Base-by-base conservation (phyloP, 2,329 filamentous ascomycete species). In the Colletotrichum filicis region DNA sequence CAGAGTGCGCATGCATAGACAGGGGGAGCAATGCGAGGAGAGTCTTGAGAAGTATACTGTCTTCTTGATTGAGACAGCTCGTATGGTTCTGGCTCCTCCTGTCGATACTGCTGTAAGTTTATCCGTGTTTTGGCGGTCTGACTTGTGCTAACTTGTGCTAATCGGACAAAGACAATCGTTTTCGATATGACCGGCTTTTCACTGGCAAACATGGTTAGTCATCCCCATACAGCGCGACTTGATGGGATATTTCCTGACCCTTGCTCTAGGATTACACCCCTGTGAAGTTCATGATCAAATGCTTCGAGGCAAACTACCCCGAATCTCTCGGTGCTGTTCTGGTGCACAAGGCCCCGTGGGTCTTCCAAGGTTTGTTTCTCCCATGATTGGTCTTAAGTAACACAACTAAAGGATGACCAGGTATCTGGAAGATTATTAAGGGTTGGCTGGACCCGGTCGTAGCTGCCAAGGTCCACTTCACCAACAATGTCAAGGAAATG, bases 251-350 rank as follows among this genome's bases (percentile, higher is more conserved):
- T 75, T 66, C 46, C 78, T 79, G 46, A 81, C 71, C 42, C 26
- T 57, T 5, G 16, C 11, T 14, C 14, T 69, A 93, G 91, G 97
- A 99, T 82, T 98, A 98, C 82, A 91, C 94, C 0, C 96, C 97
- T 1, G 94, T 99, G 70, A 99, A 98, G 80, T 99, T 98, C 85
- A 98, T 99, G 93, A 98, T 99, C 83, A 97, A 98, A 83, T 98
- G 95, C 82, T 99, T 99, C 80, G 97, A 99, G 85, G 97, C 97
- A 73, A 98, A 99, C 82, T 99, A 98, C 78, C 97, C 97, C 0
- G 97, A 99, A 82, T 96, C 92, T 60, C 88, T 99, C 1, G 97
- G 96, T 32, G 89, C 93, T 2, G 94, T 98, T 3, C 89, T 98
- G 58, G 94, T 99, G 49, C 97, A 99, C 87, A 98, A 98, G 82